Evolutionary conservation across 108 stramenopile genomes (phyloP).

Genomic region (Stephanodiscus minutulus): DNA sequence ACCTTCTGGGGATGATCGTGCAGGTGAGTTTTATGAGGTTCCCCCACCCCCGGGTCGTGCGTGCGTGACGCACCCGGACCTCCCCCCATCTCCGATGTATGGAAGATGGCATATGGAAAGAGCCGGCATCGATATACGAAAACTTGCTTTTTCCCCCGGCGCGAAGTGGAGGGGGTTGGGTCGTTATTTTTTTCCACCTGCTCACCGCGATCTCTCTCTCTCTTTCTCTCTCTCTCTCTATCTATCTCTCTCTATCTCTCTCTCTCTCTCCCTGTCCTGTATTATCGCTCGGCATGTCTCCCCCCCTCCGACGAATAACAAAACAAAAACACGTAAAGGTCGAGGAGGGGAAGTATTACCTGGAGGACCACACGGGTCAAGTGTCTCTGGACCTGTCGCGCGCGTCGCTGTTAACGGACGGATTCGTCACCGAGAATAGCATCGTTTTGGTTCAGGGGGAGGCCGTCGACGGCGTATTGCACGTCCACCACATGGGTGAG

Average conservation of each 20-base stretch:
- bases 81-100: too few relatives aligned
- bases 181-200: too few relatives aligned
- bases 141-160: too few relatives aligned
- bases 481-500: constrained; percentile 64
- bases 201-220: too few relatives aligned
- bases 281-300: background rate
- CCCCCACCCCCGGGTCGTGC: background rate
- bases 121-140: too few relatives aligned
- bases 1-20: constrained; percentile 60
- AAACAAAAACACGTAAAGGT: constrained; percentile 30
- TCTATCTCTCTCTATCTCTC: too few relatives aligned
- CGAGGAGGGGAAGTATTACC: constrained; percentile 65
- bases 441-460: constrained; percentile 89
- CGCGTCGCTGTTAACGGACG: constrained; percentile 55
- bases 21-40: constrained; percentile 31
- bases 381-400: constrained; percentile 65
- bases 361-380: constrained; percentile 82
- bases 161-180: too few relatives aligned
- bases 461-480: constrained; percentile 77
- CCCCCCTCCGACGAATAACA: background rate
- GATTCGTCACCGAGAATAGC: constrained; percentile 87
- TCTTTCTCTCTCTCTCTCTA: too few relatives aligned
- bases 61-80: too few relatives aligned
- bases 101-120: too few relatives aligned
- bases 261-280: too few relatives aligned